Conservation (phyloP, 2,329 filamentous ascomycete species). For the Xenoacremonium recifei region DNA sequence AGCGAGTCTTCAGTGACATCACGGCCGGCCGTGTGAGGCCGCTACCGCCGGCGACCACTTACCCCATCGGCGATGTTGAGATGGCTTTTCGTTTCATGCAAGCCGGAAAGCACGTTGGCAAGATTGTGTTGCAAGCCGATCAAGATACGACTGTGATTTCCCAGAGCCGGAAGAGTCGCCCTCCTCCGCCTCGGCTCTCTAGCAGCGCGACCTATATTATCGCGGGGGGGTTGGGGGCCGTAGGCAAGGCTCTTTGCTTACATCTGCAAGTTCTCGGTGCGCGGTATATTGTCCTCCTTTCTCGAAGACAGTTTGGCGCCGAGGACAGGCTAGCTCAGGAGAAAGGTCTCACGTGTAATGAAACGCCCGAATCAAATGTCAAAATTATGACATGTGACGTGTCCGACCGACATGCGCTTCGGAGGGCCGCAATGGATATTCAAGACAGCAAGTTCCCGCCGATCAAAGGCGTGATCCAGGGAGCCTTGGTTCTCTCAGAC, state of each 20-base stretch:
- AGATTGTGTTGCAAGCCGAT: slow-evolving; percentile 32
- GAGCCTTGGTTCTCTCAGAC: slow-evolving; percentile 9
- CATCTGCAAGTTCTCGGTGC: too few species aligned
- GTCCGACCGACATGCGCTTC: too few species aligned
- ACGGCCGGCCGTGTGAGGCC: slow-evolving; percentile 4
- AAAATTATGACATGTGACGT: too few species aligned
- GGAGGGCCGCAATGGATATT: too few species aligned
- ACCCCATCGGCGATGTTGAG: slow-evolving; percentile 30
- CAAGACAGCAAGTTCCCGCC: too few species aligned
- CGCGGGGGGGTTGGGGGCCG: slow-evolving; percentile 20
- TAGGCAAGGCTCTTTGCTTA: too few species aligned
- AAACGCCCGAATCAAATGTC: too few species aligned
- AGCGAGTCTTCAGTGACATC: slow-evolving; percentile 7
- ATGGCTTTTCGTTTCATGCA: slow-evolving; percentile 41
- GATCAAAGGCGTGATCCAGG: slow-evolving; percentile 11
- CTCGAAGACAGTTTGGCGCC: too few species aligned
- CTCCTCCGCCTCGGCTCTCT: slow-evolving; percentile 11
- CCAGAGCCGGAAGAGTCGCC: slow-evolving; percentile 10
- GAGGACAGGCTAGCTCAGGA: too few species aligned
- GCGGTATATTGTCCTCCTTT: too few species aligned
- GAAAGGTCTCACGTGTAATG: too few species aligned
- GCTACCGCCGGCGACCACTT: slow-evolving; percentile 7
- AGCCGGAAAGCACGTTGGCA: slow-evolving; percentile 38
- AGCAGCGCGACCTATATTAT: slow-evolving; percentile 26
- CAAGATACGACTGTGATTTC: slow-evolving; percentile 6